phyloP scores from a whole-genome alignment of 2,329 filamentous ascomycete species.

The Diaporthe longicolla region DNA sequence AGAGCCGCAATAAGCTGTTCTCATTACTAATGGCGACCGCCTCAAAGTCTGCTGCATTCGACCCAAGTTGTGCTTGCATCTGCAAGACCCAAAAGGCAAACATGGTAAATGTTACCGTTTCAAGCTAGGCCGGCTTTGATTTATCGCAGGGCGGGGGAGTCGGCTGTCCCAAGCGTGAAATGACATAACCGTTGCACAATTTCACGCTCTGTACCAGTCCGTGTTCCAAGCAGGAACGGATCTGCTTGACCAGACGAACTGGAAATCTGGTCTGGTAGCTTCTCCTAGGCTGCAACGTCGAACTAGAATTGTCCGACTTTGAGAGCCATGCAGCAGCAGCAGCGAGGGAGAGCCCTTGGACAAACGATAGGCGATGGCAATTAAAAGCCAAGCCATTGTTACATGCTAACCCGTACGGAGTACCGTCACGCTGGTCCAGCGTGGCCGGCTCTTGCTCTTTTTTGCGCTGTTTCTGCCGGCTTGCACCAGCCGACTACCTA shows the following conservation, averaged over 20 bases:
- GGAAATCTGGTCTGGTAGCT: no score
- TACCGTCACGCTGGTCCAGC: not conserved
- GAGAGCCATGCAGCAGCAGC: no score
- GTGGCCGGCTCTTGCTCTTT: no score
- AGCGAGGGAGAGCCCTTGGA: not conserved
- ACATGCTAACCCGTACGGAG: not conserved
- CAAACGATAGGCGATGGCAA: no score
- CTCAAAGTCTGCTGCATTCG: not conserved
- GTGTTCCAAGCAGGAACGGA: not conserved
- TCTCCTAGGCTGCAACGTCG: no score
- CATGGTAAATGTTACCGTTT: slow-evolving; percentile 16
- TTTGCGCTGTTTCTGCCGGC: not conserved
- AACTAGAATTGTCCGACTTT: not conserved
- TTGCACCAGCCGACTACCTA: slow-evolving; percentile 15
- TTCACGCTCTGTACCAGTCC: no score
- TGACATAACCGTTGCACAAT: not conserved
- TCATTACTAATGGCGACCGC: not conserved
- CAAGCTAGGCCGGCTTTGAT: slow-evolving; percentile 18
- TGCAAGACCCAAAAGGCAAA: not conserved
- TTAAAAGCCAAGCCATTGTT: not conserved
- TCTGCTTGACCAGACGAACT: not conserved
- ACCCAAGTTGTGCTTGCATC: not conserved
- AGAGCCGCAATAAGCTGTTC: not conserved
- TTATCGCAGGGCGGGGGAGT: not conserved
- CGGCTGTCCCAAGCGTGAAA: not conserved